These are phyloP conservation scores for Phragmites australis DNA, from an alignment of 176 grass and related monocot species.

Conservation along the genomic window DNA sequence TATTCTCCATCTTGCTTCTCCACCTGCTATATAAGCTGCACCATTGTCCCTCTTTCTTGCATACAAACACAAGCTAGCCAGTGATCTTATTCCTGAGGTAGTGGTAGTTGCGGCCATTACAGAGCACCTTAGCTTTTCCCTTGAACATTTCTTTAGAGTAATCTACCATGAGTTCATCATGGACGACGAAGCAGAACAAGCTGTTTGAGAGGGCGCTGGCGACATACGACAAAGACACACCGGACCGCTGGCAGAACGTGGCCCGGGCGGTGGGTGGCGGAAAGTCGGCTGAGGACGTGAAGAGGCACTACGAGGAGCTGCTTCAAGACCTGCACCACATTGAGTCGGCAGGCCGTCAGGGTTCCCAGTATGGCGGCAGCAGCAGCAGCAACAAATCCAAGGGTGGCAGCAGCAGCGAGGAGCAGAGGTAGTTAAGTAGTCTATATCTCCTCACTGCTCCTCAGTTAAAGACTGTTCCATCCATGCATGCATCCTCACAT, in stretches of 20 bases:
- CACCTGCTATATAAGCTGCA: constrained; percentile 61
- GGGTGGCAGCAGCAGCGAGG: not conserved
- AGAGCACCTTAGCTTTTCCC: constrained; percentile 2
- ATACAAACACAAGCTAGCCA: constrained; percentile 38
- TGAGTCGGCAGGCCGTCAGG: not conserved
- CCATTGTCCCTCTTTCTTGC: constrained; percentile 34
- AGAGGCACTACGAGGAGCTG: constrained; percentile 15
- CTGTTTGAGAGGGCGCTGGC: constrained; percentile 56
- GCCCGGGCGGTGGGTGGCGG: constrained; percentile 43
- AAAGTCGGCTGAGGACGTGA: constrained; percentile 40
- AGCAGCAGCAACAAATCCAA: not conserved
- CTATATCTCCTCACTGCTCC: not conserved
- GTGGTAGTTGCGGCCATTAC: not conserved
- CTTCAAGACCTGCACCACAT: not conserved
- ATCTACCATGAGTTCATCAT: constrained; percentile 41
- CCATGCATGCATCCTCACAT: constrained; percentile 23
- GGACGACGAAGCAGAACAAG: constrained; percentile 50
- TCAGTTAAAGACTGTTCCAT: constrained; percentile 35
- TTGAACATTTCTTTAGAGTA: not conserved
- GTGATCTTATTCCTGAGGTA: not conserved
- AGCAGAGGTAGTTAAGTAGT: constrained; percentile 40
- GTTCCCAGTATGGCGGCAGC: not conserved
- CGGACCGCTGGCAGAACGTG: constrained; percentile 63
- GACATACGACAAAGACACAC: constrained; percentile 48
- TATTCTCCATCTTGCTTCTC: constrained; percentile 55